Evolutionary conservation across 176 grass and related monocot species (phyloP).

Genomic region (Rhipidocladum racemiflorum): DNA sequence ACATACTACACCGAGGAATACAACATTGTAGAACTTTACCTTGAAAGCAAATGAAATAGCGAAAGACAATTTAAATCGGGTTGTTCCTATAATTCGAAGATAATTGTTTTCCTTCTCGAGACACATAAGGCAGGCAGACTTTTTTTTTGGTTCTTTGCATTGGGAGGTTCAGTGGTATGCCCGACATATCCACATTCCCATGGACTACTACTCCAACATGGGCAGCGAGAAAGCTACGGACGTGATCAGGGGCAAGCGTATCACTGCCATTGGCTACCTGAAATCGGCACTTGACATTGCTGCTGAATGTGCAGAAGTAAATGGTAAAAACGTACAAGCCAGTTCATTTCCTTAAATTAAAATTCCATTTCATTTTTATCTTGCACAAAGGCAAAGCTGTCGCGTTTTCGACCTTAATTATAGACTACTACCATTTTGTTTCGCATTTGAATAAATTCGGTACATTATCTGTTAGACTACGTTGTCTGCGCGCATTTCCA

Average conservation of each 20-base stretch:
- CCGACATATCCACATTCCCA: slow-evolving; percentile 52
- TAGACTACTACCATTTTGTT: not conserved
- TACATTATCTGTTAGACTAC: too few relatives aligned
- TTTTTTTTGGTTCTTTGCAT: too few relatives aligned
- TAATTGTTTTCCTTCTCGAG: too few relatives aligned
- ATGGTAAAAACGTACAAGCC: slow-evolving; percentile 21
- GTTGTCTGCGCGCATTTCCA: too few relatives aligned
- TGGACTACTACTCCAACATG: slow-evolving; percentile 56
- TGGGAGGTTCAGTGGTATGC: too few relatives aligned
- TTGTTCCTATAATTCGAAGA: too few relatives aligned
- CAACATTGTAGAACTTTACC: too few relatives aligned
- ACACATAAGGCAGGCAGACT: too few relatives aligned
- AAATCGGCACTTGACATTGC: slow-evolving; percentile 51
- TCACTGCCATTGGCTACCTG: slow-evolving; percentile 36
- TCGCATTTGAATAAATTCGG: too few relatives aligned
- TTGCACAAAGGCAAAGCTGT: not conserved
- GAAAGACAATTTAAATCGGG: too few relatives aligned
- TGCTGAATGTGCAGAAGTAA: slow-evolving; percentile 25
- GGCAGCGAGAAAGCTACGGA: not conserved
- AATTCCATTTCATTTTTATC: not conserved
- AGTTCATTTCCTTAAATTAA: not conserved
- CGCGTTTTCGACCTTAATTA: not conserved
- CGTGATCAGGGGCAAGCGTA: slow-evolving; percentile 34
- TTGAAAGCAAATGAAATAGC: too few relatives aligned
- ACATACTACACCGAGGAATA: too few relatives aligned